Percentiles rank a stretch among this genome's conserved stretches.
Conservation (phyloP, 2,329 filamentous ascomycete species). For the Orbilia oligospora region DNA sequence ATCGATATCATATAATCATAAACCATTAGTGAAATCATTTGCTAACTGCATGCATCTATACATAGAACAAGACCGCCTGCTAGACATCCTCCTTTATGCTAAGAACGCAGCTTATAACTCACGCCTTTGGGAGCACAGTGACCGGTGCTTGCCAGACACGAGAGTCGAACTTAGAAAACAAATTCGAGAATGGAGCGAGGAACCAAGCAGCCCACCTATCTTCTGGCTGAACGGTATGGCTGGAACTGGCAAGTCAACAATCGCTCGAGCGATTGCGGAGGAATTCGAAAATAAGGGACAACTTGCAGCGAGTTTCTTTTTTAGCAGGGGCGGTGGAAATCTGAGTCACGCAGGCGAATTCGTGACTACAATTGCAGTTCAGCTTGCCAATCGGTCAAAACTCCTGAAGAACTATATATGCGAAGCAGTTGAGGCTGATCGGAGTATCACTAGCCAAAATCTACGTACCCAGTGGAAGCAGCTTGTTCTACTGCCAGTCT, state of each 20-base stretch:
- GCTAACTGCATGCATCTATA: not conserved
- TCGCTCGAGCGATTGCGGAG: slow-evolving; percentile 9
- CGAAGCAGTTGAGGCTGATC: slow-evolving; percentile 66
- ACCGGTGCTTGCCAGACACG: slow-evolving; percentile 61
- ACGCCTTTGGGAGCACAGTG: slow-evolving; percentile 60
- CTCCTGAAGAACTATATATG: not conserved
- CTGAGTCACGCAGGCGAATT: not conserved
- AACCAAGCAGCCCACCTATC: slow-evolving; percentile 56
- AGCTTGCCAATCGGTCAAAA: not conserved
- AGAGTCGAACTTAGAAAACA: slow-evolving; percentile 62
- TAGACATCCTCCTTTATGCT: slow-evolving; percentile 27
- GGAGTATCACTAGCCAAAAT: slow-evolving; percentile 63
- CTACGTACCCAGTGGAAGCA: not conserved
- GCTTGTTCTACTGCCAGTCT: slow-evolving; percentile 63
- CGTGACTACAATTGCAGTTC: not conserved
- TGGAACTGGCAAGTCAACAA: no score
- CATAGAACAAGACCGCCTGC: not conserved
- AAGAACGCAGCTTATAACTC: slow-evolving; percentile 62
- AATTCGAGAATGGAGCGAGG: slow-evolving; percentile 58
- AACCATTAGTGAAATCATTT: not conserved
- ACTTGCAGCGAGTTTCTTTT: slow-evolving; percentile 65
- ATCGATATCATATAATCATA: no score
- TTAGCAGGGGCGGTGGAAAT: slow-evolving; percentile 63
- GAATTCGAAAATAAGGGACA: slow-evolving; percentile 1
- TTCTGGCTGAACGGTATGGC: slow-evolving; percentile 67